phyloP scores from a whole-genome alignment of 2,329 filamentous ascomycete genomes.

The Plenodomus lindquistii region DNA sequence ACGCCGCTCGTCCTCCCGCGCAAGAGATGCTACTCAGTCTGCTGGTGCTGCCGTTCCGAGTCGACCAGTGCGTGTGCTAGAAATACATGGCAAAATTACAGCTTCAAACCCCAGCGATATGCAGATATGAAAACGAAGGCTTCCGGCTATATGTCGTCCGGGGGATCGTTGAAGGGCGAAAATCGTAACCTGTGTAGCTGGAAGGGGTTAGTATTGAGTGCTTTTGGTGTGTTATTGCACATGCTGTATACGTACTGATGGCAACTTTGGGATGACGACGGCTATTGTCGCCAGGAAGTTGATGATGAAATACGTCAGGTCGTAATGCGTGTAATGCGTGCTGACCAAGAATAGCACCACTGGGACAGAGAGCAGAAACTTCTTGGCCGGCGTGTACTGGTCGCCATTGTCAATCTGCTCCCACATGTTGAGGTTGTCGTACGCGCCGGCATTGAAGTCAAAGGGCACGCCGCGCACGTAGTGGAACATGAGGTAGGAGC shows the following conservation, averaged over 20 bases:
- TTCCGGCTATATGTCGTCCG: conserved; percentile 37
- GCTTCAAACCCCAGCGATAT: conserved; percentile 18
- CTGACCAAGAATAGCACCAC: conserved; percentile 93
- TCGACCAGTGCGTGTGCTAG: conserved; percentile 22
- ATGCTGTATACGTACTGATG: conserved; percentile 70
- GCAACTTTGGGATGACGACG: conserved; percentile 95
- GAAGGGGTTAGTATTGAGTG: conserved; percentile 8
- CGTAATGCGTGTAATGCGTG: conserved; percentile 99
- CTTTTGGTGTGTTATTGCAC: not conserved
- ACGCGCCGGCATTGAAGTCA: conserved; percentile 97
- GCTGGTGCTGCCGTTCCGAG: not conserved
- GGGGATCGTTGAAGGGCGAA: conserved; percentile 44
- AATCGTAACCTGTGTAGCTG: conserved; percentile 47
- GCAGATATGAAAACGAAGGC: conserved; percentile 13
- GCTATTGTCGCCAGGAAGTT: conserved; percentile 91
- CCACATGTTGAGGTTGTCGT: conserved; percentile 99
- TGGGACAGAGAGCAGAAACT: conserved; percentile 92
- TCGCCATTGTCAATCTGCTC: conserved; percentile 99
- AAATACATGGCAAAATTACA: conserved; percentile 43
- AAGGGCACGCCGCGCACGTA: conserved; percentile 97
- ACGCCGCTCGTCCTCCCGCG: conserved; percentile 26
- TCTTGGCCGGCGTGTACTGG: conserved; percentile 98
- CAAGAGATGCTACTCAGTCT: conserved; percentile 36
- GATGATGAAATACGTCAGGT: conserved; percentile 94
- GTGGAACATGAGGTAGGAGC: conserved; percentile 99